These are phyloP conservation scores for Ophiostoma triangulosporum DNA, from an alignment of 2,329 filamentous ascomycete species.

Conservation along the genomic window DNA sequence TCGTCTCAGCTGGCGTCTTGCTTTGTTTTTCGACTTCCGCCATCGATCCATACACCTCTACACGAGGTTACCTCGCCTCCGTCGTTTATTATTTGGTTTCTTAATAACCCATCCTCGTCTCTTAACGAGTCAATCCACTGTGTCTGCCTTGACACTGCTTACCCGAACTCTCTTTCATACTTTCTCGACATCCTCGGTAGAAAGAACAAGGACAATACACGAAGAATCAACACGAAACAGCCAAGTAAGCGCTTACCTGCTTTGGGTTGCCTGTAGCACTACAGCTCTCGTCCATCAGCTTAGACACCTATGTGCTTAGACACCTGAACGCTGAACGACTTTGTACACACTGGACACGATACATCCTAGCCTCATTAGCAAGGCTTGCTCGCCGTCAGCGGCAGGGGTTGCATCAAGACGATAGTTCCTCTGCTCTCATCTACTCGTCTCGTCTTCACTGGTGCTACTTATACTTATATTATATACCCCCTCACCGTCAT, in stretches of 20 bases:
- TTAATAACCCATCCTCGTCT: not conserved
- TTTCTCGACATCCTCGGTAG: not conserved
- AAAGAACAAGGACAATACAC: not conserved
- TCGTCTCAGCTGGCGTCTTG: not conserved
- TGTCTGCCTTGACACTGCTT: too few relatives aligned
- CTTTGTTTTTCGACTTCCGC: not conserved
- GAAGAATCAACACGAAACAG: not conserved
- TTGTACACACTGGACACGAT: not conserved
- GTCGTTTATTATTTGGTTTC: not conserved
- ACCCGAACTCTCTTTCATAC: not conserved
- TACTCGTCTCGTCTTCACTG: not conserved
- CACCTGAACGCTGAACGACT: not conserved
- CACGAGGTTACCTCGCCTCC: not conserved
- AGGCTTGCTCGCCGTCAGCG: not conserved
- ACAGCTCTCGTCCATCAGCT: not conserved
- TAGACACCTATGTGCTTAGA: not conserved
- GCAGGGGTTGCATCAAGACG: not conserved
- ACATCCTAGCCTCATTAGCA: not conserved
- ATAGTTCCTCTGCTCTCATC: not conserved
- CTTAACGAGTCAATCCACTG: not conserved
- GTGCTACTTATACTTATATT: not conserved
- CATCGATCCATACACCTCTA: too few relatives aligned
- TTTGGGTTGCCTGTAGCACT: slow-evolving; percentile 5
- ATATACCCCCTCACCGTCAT: not conserved
- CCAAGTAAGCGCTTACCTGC: slow-evolving; percentile 9